phyloP scores from a whole-genome alignment of 2,329 filamentous ascomycete genomes.

The Fusarium beomiforme region DNA sequence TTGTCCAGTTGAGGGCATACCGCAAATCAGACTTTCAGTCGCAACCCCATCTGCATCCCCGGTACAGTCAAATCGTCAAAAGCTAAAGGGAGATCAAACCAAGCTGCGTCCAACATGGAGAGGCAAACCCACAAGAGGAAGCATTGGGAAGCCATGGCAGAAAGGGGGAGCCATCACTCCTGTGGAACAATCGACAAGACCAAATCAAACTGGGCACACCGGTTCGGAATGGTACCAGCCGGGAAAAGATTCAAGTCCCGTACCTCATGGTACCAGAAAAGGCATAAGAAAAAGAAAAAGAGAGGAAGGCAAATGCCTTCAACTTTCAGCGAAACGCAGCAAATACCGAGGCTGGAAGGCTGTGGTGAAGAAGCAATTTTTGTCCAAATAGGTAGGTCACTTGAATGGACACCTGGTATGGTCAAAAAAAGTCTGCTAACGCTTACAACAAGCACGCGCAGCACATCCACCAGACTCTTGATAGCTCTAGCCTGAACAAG shows the following conservation, averaged over 20 bases:
- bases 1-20: background rate
- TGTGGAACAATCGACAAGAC: background rate
- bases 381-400: background rate
- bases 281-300: background rate
- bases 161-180: background rate
- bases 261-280: background rate
- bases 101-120: slow-evolving; percentile 16
- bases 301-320: background rate
- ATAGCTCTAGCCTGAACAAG: background rate
- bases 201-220: background rate
- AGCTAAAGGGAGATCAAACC: background rate
- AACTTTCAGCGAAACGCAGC: background rate
- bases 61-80: background rate
- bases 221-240: background rate
- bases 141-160: background rate
- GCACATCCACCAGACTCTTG: background rate
- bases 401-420: background rate
- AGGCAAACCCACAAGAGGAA: background rate
- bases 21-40: slow-evolving; percentile 21
- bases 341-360: background rate
- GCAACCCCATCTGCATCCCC: slow-evolving; percentile 1
- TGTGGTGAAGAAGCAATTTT: background rate
- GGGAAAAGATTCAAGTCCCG: background rate
- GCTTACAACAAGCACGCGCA: background rate
- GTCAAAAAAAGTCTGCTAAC: background rate